phyloP scores from a whole-genome alignment of 371 early-diverging fungal genomes.

The Sporodiniella umbellata region DNA sequence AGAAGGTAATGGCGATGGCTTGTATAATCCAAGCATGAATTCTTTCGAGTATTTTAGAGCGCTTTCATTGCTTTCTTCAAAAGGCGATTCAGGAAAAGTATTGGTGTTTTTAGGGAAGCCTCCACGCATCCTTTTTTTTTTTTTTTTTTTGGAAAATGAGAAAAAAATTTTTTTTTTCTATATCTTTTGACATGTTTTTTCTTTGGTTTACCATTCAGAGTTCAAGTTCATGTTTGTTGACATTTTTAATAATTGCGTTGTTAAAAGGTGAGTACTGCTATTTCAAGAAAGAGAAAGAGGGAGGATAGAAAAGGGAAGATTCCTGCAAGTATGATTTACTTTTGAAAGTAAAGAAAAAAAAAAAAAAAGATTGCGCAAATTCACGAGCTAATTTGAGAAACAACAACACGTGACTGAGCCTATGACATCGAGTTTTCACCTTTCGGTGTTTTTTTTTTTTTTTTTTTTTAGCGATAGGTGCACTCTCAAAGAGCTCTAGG shows the following conservation, averaged over 20 bases:
- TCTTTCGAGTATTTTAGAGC: constrained; percentile 79
- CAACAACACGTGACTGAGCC: not conserved
- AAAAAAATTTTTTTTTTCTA: not conserved
- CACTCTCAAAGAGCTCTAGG: too few species aligned
- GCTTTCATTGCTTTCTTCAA: constrained; percentile 28
- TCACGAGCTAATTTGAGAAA: not conserved
- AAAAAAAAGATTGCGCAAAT: constrained; percentile 1
- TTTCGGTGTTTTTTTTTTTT: not conserved
- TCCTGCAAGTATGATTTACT: not conserved
- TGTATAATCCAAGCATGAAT: constrained; percentile 74
- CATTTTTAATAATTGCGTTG: constrained; percentile 28
- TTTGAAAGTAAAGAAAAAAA: not conserved
- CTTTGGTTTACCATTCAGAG: constrained; percentile 70
- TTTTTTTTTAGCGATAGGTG: not conserved
- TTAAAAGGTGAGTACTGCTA: not conserved
- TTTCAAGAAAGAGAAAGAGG: not conserved
- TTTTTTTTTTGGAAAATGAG: not conserved
- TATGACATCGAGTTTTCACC: not conserved
- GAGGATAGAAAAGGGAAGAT: not conserved
- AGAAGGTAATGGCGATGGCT: constrained; percentile 55
- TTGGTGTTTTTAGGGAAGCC: constrained; percentile 29
- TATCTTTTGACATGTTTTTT: not conserved
- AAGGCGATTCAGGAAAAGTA: constrained; percentile 18
- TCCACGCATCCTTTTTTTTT: constrained; percentile 45
- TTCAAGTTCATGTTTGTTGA: constrained; percentile 83